Conservation (phyloP, 345 rosid species). For the Lagerstroemia speciosa region DNA sequence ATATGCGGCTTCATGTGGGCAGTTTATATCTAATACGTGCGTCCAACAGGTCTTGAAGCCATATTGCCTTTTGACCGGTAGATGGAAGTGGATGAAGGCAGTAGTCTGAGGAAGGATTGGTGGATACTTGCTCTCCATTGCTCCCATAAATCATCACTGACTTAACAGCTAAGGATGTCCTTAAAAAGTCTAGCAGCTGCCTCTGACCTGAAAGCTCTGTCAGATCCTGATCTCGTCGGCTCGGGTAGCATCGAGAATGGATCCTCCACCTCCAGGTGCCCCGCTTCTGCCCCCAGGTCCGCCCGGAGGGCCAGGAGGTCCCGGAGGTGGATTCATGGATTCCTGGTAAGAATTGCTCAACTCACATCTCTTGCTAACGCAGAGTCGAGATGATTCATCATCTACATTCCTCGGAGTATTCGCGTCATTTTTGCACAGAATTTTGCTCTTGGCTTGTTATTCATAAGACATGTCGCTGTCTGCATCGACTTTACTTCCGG, state of each 20-base stretch:
- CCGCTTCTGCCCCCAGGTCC: conserved; percentile 33
- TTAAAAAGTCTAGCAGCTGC: not conserved
- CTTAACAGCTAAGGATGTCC: not conserved
- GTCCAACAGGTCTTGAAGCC: not conserved
- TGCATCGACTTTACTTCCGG: not conserved
- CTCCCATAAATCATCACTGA: not conserved
- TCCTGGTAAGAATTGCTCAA: conserved; percentile 25
- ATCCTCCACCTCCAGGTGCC: conserved; percentile 26
- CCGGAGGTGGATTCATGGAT: conserved; percentile 25
- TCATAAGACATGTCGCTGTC: not conserved
- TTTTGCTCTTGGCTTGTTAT: not conserved
- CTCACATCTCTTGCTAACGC: not conserved
- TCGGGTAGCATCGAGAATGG: conserved; percentile 18
- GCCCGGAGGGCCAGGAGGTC: conserved; percentile 3
- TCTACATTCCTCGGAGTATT: not conserved
- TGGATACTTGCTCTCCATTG: not conserved
- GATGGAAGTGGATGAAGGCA: not conserved
- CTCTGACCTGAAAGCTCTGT: not conserved
- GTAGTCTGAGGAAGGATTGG: not conserved
- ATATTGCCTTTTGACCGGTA: conserved; percentile 1
- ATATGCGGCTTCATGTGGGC: not conserved
- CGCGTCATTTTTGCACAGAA: not conserved
- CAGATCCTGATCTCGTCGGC: not conserved
- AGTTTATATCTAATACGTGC: not conserved
- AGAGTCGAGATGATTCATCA: not conserved